Evolutionary conservation across 331 rosid genomes (phyloP), one percentile per base, ranked within the genome.

Genomic region (Arachis monticola): DNA sequence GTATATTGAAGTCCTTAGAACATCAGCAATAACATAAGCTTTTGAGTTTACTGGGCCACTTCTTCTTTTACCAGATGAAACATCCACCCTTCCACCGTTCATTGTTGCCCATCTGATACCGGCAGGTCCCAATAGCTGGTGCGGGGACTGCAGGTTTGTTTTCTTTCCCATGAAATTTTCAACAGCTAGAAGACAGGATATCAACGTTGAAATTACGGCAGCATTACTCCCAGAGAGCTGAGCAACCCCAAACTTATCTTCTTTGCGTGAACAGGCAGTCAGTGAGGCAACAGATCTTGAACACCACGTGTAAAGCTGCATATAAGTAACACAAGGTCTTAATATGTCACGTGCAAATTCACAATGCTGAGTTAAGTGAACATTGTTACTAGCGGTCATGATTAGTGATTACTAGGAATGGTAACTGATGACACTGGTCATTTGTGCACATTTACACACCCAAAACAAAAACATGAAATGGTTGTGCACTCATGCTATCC

Each of bases 181-280:
- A 67, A 92, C 86, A 50, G 97, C 97, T 77, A 90, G 97, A 73
- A 95, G 96, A 73, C 96, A 91, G 64, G 99, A 92, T 73, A 90
- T 60, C 79, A 95, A 84, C 1, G 93, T 89, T 7, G 97, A 88
- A 65, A 87, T 75, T 47, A 87, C 99, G 1, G 89, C 81, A 8
- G 97, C 96, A 46, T 95, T 95, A 69, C 97, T 90, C 48, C 99
- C 97, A 0, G 93, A 88, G 69, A 92, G 95, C 85, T 95, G 98
- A 69, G 98, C 97, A 67, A 87, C 93, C 47, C 99, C 99, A 7
- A 66, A 95, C 76, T 91, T 86, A 69, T 95, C 99, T 66, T 95
- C 99, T 56, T 55, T 72, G 10, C 83, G 96, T 2, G 97, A 94
- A 72, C 81, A 68, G 74, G 93, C 90, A 74, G 99, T 95, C 60